Evolutionary conservation across 139 green algal genomes (phyloP), one percentile per base, ranked within the genome.

Genomic region (Chlorella vulgaris): DNA sequence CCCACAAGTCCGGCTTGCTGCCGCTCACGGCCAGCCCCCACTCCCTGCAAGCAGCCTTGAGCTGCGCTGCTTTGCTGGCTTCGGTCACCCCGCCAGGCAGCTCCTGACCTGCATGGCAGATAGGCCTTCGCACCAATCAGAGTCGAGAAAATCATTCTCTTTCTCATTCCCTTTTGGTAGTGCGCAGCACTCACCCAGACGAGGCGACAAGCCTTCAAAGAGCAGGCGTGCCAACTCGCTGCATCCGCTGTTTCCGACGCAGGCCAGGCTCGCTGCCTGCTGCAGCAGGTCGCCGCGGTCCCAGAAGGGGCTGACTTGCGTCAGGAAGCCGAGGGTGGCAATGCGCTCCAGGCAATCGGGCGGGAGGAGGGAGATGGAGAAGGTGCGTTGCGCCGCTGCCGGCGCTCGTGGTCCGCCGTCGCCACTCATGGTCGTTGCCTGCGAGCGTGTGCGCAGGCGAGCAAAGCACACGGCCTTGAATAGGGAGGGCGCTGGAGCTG

Each of bases 251-350:
- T 67, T 79, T 10, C 73, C 73, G 35, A 79, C 73, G 4, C 73
- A 69, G 0, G 73, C 73, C 51, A 79, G 73, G 1, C 51, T 63
- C 24, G 51, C 50, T 13, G 73, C 73, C 31, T 69, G 50, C 0
- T 29, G 53, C 73, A 79, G 51, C 73, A 79, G 7, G 51, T 79
- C 73, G 15, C 51, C 53, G 0, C 42, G n/a, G 29, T 76, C 69
- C 22, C 22, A 76, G 26, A 76, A 33, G 7, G 69, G 69, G 43
- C 22, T 40, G 42, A 53, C 18, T 21, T 65, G 69, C 10, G 69
- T 22, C n/a, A 76, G n/a, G 39, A 51, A 76, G 10, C 69, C 69
- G 42, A 76, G 69, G 42, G 40, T 29, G 22, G 51, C 10, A 10
- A 76, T 62, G n/a, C 69, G 69, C 42, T 63, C 43, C 40, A 63